Base-by-base conservation (phyloP, 2,329 filamentous ascomycete genomes). In the Stachybotrys elegans region DNA sequence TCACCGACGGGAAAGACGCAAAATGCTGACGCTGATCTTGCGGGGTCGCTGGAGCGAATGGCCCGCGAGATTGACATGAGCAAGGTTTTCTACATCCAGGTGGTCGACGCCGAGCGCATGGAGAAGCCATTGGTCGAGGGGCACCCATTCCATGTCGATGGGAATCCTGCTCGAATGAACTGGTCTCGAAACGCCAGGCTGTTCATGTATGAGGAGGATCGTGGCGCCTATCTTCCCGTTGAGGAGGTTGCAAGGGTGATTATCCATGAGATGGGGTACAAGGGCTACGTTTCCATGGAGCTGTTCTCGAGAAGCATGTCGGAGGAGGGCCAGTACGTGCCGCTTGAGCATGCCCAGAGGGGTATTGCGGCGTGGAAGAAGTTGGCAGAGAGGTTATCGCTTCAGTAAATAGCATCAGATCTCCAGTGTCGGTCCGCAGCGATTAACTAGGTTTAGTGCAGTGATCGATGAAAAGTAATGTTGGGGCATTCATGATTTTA, bases 21-120 rank as follows among this genome's bases (percentile, higher is more conserved):
- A 0, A 69, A 77, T 49, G 81, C 79, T 3, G 77, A 83, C 4
- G 61, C 66, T 3, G 72, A 71, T 4, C 69, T 85, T 2, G 60
- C 62, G 9, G 65, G 66, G 1, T 83, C 81, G 0, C 63, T 88
- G 32, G 57, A 65, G 22, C 66, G 72, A 5, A 63, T 88, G 9
- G 62, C 79, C 1, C 49, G 65, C 2, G 67, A 64, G 0, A 66
- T 88, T 13, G 76, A 86, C 49, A 66, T 78, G 5, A 59, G 65
- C 32, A 88, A 86, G 61, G 71, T 91, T 1, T 86, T 88, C 54
- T 87, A 84, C 56, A 73, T 91, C 6, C 86, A 91, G 59, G 72
- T 89, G 7, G 85, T 86, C 7, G 85, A 90, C 55, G 86, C 80
- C 0, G 83, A 88, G 59, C 68, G 75, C 68, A n/a, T n/a, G n/a